Conservation (phyloP, 345 rosid species). For the Pelargonium nanum region DNA sequence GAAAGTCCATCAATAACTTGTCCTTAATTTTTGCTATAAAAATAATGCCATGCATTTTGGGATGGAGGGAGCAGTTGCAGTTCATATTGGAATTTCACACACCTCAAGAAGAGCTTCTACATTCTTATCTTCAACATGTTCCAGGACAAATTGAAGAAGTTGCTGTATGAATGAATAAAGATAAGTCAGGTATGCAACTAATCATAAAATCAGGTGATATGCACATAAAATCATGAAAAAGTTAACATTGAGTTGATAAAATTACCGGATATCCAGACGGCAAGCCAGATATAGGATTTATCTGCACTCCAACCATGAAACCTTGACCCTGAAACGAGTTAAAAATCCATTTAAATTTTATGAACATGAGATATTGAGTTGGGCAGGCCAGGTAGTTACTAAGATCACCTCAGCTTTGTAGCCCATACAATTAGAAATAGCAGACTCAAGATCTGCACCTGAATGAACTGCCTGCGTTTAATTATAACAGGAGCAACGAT, state of each 20-base stretch:
- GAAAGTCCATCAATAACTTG: no score
- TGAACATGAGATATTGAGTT: background rate
- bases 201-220: no score
- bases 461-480: conserved; percentile 97
- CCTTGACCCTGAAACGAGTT: conserved; percentile 71
- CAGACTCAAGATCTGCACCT: conserved; percentile 98
- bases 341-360: conserved; percentile 4
- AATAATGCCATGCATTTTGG: no score
- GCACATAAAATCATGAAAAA: no score
- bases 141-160: conserved; percentile 66
- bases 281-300: conserved; percentile 78
- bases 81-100: conserved; percentile 4
- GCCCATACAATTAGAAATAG: conserved; percentile 91
- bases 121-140: conserved; percentile 78
- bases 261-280: conserved; percentile 87
- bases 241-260: conserved; percentile 13
- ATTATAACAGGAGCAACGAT: no score
- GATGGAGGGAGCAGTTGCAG: background rate
- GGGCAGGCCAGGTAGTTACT: conserved; percentile 16
- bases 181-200: background rate
- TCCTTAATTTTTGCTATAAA: no score
- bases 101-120: conserved; percentile 94
- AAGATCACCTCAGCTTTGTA: conserved; percentile 64
- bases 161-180: conserved; percentile 43
- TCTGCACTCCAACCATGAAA: conserved; percentile 98